Conservation (phyloP, 2,329 filamentous ascomycete genomes). For the Elsinoe perseae region DNA sequence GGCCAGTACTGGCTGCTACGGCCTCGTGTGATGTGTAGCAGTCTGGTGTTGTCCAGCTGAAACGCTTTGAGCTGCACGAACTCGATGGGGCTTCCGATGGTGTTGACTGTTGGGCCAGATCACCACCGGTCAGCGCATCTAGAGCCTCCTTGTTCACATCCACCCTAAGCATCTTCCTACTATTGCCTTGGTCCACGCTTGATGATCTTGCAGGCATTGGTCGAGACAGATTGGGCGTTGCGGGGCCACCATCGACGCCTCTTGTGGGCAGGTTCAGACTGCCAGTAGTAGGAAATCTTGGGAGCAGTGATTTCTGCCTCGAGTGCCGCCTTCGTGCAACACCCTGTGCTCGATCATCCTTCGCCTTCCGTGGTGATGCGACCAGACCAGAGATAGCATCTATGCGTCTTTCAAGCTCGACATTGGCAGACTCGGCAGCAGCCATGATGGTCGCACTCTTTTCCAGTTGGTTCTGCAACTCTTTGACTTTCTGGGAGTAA, state of each 20-base stretch:
- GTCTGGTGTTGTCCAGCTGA: constrained; percentile 15
- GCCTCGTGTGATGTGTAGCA: constrained; percentile 13
- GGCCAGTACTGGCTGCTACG: constrained; percentile 10
- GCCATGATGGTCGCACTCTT: constrained; percentile 26
- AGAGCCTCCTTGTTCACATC: constrained; percentile 12
- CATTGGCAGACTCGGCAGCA: constrained; percentile 30
- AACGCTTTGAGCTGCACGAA: constrained; percentile 10
- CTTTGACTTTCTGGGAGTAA: constrained; percentile 26
- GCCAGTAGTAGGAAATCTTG: constrained; percentile 29
- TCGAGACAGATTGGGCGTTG: constrained; percentile 9
- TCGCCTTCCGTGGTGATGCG: constrained; percentile 32
- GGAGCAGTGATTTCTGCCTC: constrained; percentile 30
- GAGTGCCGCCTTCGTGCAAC: constrained; percentile 21
- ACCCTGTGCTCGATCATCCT: constrained; percentile 27
- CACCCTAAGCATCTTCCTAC: neutral
- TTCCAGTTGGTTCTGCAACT: constrained; percentile 30
- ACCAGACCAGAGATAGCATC: constrained; percentile 34
- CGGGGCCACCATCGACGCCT: neutral
- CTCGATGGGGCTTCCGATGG: neutral
- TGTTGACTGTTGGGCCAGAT: neutral
- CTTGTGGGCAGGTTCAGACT: constrained; percentile 19
- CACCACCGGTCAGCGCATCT: constrained; percentile 6
- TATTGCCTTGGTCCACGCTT: constrained; percentile 12
- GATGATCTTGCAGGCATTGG: neutral
- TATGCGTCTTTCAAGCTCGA: constrained; percentile 32